Conservation (phyloP, 2,329 filamentous ascomycete species). For the Ophiobolus disseminans region DNA sequence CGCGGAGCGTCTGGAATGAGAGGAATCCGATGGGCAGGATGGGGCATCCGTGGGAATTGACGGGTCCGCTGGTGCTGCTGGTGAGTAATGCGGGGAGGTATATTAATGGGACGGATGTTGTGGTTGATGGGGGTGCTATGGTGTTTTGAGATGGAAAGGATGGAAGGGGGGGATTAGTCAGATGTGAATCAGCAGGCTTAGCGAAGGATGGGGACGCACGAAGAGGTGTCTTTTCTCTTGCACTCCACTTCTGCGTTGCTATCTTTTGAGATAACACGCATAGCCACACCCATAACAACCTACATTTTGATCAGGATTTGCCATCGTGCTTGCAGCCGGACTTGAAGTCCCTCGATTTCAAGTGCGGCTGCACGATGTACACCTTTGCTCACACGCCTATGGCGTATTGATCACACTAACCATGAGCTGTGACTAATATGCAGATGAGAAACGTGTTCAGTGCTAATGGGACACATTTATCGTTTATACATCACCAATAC, state of each 20-base stretch:
- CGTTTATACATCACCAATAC: too few species aligned
- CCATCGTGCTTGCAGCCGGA: conserved; percentile 18
- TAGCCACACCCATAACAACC: background rate
- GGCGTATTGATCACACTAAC: conserved; percentile 1
- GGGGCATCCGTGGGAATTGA: conserved; percentile 68
- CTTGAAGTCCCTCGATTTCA: conserved; percentile 15
- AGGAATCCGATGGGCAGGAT: conserved; percentile 71
- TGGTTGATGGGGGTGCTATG: conserved; percentile 64
- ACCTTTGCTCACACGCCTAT: background rate
- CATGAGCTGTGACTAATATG: background rate
- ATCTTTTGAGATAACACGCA: background rate
- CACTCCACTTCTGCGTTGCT: too few species aligned
- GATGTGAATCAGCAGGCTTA: conserved; percentile 1
- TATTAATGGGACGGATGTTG: conserved; percentile 71
- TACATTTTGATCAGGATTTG: too few species aligned
- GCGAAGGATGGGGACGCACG: background rate
- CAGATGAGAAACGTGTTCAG: background rate
- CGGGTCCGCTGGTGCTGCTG: conserved; percentile 67
- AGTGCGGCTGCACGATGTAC: conserved; percentile 14
- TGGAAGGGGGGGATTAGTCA: background rate
- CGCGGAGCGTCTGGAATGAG: conserved; percentile 63
- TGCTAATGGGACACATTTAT: background rate
- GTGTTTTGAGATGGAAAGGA: conserved; percentile 29
- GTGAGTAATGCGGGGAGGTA: conserved; percentile 69
- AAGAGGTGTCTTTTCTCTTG: background rate